Percentiles rank a stretch among this genome's conserved stretches.
Evolutionary conservation across 345 rosid genomes (phyloP).

Genomic region (Gossypium bickii): DNA sequence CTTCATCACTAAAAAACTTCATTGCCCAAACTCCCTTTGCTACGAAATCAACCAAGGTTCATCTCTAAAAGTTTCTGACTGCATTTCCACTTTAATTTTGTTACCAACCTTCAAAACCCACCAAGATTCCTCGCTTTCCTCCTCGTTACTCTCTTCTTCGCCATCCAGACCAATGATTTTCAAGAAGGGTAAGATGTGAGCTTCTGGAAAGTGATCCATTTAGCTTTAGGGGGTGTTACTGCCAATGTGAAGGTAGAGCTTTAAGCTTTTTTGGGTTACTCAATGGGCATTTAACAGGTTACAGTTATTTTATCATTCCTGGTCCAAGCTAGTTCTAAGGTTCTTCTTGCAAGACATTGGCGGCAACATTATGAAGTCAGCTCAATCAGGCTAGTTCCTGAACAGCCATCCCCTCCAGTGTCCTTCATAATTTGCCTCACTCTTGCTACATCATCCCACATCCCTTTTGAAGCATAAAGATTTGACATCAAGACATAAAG

Average conservation of each 20-base stretch:
- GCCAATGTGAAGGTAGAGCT: no score
- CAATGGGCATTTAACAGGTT: neutral
- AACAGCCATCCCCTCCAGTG: constrained; percentile 65
- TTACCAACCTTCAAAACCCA: constrained; percentile 61
- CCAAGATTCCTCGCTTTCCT: constrained; percentile 36
- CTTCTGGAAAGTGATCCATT: no score
- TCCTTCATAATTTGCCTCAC: constrained; percentile 73
- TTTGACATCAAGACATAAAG: constrained; percentile 84
- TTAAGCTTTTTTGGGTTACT: neutral
- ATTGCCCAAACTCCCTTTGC: constrained; percentile 86
- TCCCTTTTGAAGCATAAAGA: constrained; percentile 62
- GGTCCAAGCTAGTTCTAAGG: neutral
- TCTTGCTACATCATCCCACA: constrained; percentile 72
- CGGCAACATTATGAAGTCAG: constrained; percentile 11
- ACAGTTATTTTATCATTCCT: neutral
- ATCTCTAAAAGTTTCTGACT: constrained; percentile 57
- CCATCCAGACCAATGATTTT: constrained; percentile 20
- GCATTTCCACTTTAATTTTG: constrained; percentile 63
- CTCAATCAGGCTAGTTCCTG: constrained; percentile 60
- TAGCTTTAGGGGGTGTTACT: no score
- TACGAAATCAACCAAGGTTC: constrained; percentile 84
- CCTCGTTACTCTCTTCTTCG: constrained; percentile 35
- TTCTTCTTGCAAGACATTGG: neutral
- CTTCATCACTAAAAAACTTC: constrained; percentile 61
- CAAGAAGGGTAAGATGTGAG: constrained; percentile 45